phyloP scores from a whole-genome alignment of 148 eudicot species.

The Talinum fruticosum region DNA sequence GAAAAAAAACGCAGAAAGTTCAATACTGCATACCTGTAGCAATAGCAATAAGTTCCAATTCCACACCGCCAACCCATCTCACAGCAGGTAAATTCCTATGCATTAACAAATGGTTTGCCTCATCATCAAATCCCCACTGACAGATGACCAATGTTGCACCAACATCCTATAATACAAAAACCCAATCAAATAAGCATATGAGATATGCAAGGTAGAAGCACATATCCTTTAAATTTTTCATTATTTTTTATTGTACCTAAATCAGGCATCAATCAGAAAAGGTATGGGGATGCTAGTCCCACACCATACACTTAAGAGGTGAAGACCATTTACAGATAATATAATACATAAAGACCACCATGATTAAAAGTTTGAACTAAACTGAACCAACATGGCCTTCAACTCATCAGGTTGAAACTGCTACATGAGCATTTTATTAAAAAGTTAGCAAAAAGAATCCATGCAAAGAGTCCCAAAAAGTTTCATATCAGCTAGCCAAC shows the following conservation, averaged over 20 bases:
- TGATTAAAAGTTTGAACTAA: too few relatives aligned
- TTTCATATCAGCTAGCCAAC: background rate
- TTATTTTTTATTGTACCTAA: too few relatives aligned
- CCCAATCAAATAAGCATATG: slow-evolving; percentile 1
- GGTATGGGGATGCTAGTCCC: background rate
- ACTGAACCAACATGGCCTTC: background rate
- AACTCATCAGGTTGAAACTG: background rate
- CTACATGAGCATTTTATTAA: background rate
- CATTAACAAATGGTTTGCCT: slow-evolving; percentile 93
- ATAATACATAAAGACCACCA: background rate
- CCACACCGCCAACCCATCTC: slow-evolving; percentile 99
- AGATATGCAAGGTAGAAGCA: slow-evolving; percentile 4
- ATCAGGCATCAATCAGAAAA: background rate
- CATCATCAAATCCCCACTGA: slow-evolving; percentile 99
- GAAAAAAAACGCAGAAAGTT: background rate
- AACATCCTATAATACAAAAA: slow-evolving; percentile 62
- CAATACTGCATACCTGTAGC: slow-evolving; percentile 66
- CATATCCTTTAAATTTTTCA: background rate
- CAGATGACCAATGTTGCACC: slow-evolving; percentile 97
- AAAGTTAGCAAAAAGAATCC: background rate
- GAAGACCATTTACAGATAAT: background rate
- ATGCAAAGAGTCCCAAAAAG: background rate
- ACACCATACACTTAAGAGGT: background rate
- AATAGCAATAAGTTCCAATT: slow-evolving; percentile 92
- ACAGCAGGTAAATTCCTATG: slow-evolving; percentile 92